Conservation (phyloP, 306 rosid species). For the Prunus salicina region DNA sequence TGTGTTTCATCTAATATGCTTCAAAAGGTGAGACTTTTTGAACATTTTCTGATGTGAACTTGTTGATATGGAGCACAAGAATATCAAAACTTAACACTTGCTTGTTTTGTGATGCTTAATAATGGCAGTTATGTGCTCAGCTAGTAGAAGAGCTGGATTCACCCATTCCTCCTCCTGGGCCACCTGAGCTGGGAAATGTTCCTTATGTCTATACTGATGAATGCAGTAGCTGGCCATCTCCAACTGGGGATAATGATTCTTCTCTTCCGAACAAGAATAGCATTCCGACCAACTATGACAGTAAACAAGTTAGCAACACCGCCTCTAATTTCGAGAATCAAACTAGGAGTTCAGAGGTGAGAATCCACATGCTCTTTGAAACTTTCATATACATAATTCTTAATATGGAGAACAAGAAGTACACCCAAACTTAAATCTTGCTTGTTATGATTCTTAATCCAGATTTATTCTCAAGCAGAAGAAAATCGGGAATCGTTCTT, state of each 20-base stretch:
- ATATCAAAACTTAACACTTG: constrained; percentile 4
- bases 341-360: no score
- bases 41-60: background rate
- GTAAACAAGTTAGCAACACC: no score
- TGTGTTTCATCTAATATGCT: background rate
- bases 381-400: background rate
- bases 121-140: background rate
- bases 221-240: no score
- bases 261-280: no score
- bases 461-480: constrained; percentile 6
- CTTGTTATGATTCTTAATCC: constrained; percentile 19
- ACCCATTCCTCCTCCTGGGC: no score
- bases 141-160: background rate
- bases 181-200: no score
- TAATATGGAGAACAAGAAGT: constrained; percentile 3
- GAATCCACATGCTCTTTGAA: background rate
- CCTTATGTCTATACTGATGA: no score
- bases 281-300: no score
- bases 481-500: background rate
- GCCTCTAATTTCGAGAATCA: no score
- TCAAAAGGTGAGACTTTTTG: background rate
- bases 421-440: constrained; percentile 2
- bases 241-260: no score
- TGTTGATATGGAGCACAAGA: background rate
- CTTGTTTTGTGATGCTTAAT: constrained; percentile 10